Percentiles rank a stretch among this genome's conserved stretches.
Evolutionary conservation across 805 yeast genomes (phyloP).

Genomic region (Yarrowia sp.): DNA sequence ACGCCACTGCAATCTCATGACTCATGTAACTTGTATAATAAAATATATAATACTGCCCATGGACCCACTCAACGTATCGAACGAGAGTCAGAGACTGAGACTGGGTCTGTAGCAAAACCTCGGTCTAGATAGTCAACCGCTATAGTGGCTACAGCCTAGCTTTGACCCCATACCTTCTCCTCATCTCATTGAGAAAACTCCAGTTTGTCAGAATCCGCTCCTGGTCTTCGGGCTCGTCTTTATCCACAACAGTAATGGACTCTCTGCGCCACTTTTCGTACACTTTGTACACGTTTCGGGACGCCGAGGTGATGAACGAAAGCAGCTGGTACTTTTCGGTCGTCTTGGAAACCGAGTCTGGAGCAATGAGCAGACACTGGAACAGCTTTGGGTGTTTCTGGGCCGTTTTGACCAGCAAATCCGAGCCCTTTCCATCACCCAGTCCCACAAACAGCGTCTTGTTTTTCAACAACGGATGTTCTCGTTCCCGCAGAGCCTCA

Average conservation of each 20-base stretch:
- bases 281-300: not conserved
- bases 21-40: no score
- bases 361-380: not conserved
- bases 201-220: not conserved
- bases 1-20: no score
- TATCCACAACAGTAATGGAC: not conserved
- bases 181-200: constrained; percentile 10
- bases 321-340: not conserved
- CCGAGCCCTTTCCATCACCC: not conserved
- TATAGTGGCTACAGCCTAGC: not conserved
- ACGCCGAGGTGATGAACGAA: not conserved
- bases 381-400: not conserved
- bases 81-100: no score
- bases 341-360: not conserved
- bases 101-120: no score
- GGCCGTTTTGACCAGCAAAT: not conserved
- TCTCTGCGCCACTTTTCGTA: constrained; percentile 10
- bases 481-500: not conserved
- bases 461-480: not conserved
- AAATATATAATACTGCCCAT: no score
- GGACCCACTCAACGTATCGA: no score
- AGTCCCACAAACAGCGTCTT: not conserved
- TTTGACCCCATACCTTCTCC: not conserved
- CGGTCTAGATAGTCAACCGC: no score
- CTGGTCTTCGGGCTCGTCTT: not conserved